These are phyloP conservation scores for Chondrus crispus DNA, from an alignment of 23 red algal genomes.

Conservation along the genomic window DNA sequence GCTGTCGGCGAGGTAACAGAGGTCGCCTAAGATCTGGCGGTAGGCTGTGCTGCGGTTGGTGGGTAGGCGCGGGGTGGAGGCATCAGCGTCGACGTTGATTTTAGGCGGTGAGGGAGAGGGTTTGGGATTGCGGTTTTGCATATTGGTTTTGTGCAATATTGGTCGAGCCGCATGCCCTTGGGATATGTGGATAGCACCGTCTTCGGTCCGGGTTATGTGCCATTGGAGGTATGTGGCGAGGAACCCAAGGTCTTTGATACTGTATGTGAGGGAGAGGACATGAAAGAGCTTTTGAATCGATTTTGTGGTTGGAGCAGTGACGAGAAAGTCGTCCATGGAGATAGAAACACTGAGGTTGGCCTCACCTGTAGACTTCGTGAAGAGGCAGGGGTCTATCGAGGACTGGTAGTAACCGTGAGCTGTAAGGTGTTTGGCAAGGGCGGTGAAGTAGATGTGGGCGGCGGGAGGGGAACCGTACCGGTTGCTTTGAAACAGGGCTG, in stretches of 20 bases:
- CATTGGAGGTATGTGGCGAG: not conserved
- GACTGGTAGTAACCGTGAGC: too few relatives aligned
- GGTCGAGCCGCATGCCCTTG: not conserved
- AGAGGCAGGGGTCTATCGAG: too few relatives aligned
- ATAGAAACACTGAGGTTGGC: too few relatives aligned
- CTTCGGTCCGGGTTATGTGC: not conserved
- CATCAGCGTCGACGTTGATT: too few relatives aligned
- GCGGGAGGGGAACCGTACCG: not conserved
- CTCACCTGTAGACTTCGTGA: too few relatives aligned
- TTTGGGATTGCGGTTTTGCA: not conserved
- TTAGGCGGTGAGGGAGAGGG: not conserved
- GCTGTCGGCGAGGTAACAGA: not conserved
- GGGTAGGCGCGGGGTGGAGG: too few relatives aligned
- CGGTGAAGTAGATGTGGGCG: not conserved
- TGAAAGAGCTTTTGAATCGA: not conserved
- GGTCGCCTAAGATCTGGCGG: not conserved
- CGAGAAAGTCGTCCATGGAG: not conserved
- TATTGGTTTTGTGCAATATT: not conserved
- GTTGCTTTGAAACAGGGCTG: not conserved
- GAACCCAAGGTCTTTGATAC: not conserved
- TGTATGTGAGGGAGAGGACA: not conserved
- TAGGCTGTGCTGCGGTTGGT: too few relatives aligned
- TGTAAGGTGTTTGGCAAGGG: too few relatives aligned
- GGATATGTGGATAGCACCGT: not conserved
- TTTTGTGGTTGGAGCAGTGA: not conserved